Base-by-base conservation (phyloP, 805 yeast species). In the Debaryomyces hansenii region DNA sequence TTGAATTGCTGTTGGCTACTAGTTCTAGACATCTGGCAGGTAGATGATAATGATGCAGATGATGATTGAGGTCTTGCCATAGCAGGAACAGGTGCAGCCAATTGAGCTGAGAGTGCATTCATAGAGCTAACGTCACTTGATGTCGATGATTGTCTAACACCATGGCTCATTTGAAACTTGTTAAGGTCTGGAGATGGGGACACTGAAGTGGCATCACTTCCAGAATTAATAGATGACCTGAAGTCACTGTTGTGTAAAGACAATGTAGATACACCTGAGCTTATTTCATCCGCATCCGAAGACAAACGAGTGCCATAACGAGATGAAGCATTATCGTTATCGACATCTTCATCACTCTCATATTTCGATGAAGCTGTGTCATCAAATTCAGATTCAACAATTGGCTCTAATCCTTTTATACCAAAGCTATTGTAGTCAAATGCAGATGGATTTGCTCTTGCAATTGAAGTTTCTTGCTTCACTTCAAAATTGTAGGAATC, bases 161-260 rank as follows among this genome's bases (percentile, higher is more conserved):
- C 42, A 11, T 46, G 55, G 43, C 47, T 47, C 40, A 53, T 45
- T 41, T 40, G 45, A 46, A 45, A 41, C 15, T 41, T 37, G 12
- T 24, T 41, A 27, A 42, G 31, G 33, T 43, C 39, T 40, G 52
- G 45, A 7, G 46, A 41, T 37, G 60, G 63, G 28, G 58, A 55
- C 41, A 50, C 47, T 29, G 47, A 46, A 15, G 53, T 45, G 12
- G 52, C 43, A 8, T 59, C 69, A 16, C 65, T 56, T 8, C 65
- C 70, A n/a, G 71, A 66, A 29, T 64, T 59, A 24, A 67, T 62
- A 8, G 71, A 65, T 7, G 69, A 64, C 49, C 67, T 65, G 55
- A 63, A 63, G 50, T 69, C 72, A 49, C 69, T 63, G 36, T 65
- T 58, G 50, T 69, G 72, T 53, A 72, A 69, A 1, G 77, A 72